phyloP scores from a whole-genome alignment of 176 grass and related monocot genomes.

The Ananas comosus region DNA sequence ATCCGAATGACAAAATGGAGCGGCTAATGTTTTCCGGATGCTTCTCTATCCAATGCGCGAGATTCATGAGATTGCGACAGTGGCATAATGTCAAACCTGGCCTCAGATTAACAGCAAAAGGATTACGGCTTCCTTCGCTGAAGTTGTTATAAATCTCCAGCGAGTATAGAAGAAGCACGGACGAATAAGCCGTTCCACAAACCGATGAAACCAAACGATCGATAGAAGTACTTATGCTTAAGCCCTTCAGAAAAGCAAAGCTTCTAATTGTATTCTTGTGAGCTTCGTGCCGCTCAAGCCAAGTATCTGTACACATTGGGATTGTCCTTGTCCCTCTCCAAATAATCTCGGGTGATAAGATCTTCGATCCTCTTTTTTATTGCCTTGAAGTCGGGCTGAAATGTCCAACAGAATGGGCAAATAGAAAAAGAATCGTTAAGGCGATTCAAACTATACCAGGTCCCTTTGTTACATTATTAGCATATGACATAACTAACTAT shows the following conservation, averaged over 20 bases:
- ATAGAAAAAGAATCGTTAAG: background rate
- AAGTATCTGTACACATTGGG: slow-evolving; percentile 65
- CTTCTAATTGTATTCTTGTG: background rate
- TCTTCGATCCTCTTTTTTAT: slow-evolving; percentile 76
- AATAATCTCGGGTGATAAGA: slow-evolving; percentile 64
- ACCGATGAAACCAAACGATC: background rate
- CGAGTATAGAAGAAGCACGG: no score
- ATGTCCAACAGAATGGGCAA: background rate
- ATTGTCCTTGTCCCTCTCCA: slow-evolving; percentile 62
- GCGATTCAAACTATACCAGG: background rate
- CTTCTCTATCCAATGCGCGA: no score
- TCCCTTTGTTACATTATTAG: no score
- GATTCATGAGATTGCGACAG: no score
- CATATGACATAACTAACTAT: no score
- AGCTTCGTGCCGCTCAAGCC: slow-evolving; percentile 24
- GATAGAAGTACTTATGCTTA: background rate
- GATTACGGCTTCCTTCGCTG: no score
- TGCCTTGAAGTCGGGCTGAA: slow-evolving; percentile 67
- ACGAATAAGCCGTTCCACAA: background rate
- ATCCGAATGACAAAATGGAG: no score
- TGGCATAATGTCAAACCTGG: no score
- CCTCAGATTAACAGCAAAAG: no score
- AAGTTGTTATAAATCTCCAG: no score
- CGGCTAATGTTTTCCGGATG: no score
- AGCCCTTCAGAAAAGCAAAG: background rate